Percentiles rank a stretch among this genome's conserved stretches.
These are phyloP conservation scores for Pluteus cervinus DNA, from an alignment of 768 basidiomycete genomes.

Conservation along the genomic window DNA sequence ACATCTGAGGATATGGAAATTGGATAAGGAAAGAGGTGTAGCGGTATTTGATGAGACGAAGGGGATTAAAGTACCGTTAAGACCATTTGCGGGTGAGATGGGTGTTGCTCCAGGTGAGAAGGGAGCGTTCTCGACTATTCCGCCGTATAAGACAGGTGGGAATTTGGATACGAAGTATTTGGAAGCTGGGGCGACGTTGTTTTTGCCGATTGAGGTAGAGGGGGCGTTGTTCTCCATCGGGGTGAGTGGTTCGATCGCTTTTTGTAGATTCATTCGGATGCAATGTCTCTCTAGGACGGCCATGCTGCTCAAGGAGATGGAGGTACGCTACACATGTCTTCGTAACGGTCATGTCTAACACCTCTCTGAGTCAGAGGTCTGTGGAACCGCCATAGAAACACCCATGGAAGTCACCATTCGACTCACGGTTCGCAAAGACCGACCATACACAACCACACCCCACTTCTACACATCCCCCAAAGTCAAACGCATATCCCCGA, in stretches of 20 bases:
- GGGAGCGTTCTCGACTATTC: conserved; percentile 56
- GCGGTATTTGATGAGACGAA: conserved; percentile 47
- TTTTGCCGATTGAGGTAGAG: conserved; percentile 51
- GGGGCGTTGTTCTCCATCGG: conserved; percentile 59
- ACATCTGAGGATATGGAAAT: conserved; percentile 48
- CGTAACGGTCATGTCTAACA: neutral
- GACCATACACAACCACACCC: conserved; percentile 51
- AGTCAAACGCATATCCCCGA: conserved; percentile 15
- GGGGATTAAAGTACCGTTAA: conserved; percentile 42
- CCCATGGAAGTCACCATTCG: conserved; percentile 51
- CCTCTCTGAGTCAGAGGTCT: conserved; percentile 39
- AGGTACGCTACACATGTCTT: conserved; percentile 28
- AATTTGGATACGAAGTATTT: conserved; percentile 59
- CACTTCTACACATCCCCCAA: conserved; percentile 41
- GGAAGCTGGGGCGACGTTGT: conserved; percentile 48
- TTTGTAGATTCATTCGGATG: neutral
- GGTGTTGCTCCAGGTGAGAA: conserved; percentile 46
- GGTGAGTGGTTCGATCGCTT: conserved; percentile 25
- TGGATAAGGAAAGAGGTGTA: conserved; percentile 32
- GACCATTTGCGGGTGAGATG: conserved; percentile 62
- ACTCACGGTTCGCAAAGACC: conserved; percentile 51
- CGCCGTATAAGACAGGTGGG: conserved; percentile 55
- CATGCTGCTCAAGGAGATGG: conserved; percentile 66
- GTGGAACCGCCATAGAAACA: conserved; percentile 64
- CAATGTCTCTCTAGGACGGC: conserved; percentile 39